These are phyloP conservation scores for Plectosphaerella plurivora DNA, from an alignment of 2,329 filamentous ascomycete species.

Conservation along the genomic window DNA sequence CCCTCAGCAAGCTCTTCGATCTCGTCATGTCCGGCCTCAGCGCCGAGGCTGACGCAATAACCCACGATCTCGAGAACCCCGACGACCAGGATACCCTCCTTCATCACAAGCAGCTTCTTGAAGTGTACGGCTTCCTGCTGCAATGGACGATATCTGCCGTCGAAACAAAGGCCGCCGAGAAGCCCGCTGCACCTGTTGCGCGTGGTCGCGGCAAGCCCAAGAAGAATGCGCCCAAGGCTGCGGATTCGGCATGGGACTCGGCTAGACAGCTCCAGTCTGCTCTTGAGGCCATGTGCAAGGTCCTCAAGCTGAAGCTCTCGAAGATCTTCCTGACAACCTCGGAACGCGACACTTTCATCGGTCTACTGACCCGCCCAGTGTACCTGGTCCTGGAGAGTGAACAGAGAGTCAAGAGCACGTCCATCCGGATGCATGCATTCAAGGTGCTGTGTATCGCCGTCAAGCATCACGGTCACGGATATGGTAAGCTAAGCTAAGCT, in stretches of 20 bases:
- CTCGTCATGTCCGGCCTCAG: conserved; percentile 81
- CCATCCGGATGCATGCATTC: conserved; percentile 94
- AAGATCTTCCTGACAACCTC: conserved; percentile 96
- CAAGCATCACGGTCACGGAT: conserved; percentile 96
- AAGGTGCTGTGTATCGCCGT: conserved; percentile 94
- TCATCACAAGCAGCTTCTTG: conserved; percentile 86
- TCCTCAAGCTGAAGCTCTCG: conserved; percentile 84
- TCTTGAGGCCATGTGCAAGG: conserved; percentile 92
- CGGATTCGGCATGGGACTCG: conserved; percentile 84
- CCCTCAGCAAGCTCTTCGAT: conserved; percentile 89
- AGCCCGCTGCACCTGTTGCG: conserved; percentile 65
- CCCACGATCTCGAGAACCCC: conserved; percentile 76
- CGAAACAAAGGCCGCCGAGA: conserved; percentile 89
- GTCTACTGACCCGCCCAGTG: conserved; percentile 84
- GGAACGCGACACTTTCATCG: conserved; percentile 91
- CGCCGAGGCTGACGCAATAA: conserved; percentile 77
- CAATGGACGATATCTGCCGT: conserved; percentile 96
- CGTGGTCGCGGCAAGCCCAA: conserved; percentile 72
- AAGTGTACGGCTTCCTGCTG: conserved; percentile 89
- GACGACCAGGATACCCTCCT: conserved; percentile 85
- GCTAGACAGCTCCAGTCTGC: conserved; percentile 81
- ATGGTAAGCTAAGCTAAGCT: conserved; percentile 57
- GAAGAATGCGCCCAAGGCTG: conserved; percentile 63
- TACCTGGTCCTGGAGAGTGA: conserved; percentile 95
- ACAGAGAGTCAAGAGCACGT: conserved; percentile 80